These are phyloP conservation scores for Colletotrichum karsti DNA, from an alignment of 2,329 filamentous ascomycete species.

Conservation along the genomic window DNA sequence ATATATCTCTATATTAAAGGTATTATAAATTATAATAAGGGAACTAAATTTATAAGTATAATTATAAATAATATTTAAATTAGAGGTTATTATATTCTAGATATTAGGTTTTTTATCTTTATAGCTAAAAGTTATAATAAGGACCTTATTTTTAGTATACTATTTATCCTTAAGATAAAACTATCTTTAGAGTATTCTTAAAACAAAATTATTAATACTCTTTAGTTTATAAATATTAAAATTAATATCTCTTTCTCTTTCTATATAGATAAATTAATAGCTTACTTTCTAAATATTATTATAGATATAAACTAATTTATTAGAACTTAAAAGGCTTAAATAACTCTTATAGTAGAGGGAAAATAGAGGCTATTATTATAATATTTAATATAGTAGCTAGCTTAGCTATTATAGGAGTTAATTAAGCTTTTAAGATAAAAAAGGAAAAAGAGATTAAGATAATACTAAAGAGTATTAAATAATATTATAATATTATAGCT, in stretches of 20 bases:
- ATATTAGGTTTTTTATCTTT: background rate
- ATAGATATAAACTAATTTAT: background rate
- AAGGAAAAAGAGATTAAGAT: background rate
- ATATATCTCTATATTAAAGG: background rate
- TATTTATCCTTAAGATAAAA: too few relatives aligned
- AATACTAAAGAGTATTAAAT: background rate
- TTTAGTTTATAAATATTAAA: background rate
- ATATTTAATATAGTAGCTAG: background rate
- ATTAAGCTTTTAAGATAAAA: background rate
- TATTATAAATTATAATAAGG: background rate
- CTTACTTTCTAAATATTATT: background rate
- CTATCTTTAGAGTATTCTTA: background rate
- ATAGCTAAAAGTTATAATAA: background rate
- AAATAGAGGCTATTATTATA: background rate
- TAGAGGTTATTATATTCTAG: background rate
- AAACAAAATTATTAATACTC: background rate
- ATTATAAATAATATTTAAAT: background rate
- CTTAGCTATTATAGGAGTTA: background rate
- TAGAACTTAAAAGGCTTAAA: background rate
- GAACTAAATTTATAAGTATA: background rate
- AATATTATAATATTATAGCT: background rate
- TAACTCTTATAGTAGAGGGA: background rate
- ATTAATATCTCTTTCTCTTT: background rate
- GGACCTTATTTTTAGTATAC: background rate
- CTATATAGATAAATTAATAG: background rate